These are phyloP conservation scores for Filobasidium floriforme DNA, from an alignment of 768 basidiomycete species.

Conservation along the genomic window DNA sequence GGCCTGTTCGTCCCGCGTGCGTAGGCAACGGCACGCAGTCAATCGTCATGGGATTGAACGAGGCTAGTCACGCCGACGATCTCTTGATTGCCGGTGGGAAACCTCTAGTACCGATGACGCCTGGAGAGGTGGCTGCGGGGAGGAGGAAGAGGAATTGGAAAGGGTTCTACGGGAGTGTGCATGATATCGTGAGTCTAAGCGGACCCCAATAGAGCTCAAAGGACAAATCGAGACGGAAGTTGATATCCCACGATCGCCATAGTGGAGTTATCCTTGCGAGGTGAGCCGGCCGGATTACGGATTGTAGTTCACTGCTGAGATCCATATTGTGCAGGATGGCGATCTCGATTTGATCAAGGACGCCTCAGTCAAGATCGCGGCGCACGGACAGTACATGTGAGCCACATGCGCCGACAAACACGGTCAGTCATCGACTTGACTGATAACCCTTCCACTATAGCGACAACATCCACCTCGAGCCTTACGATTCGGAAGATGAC, in stretches of 20 bases:
- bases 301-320: too few relatives aligned
- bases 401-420: constrained; percentile 9
- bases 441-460: constrained; percentile 22
- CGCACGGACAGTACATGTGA: constrained; percentile 73
- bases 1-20: too few relatives aligned
- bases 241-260: neutral
- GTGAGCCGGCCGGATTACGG: constrained; percentile 44
- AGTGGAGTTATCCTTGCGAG: constrained; percentile 70
- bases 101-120: constrained; percentile 25
- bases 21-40: constrained; percentile 93
- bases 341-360: constrained; percentile 70
- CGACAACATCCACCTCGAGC: constrained; percentile 61
- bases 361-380: constrained; percentile 70
- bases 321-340: constrained; percentile 47
- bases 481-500: constrained; percentile 62
- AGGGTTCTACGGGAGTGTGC: constrained; percentile 82
- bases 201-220: neutral
- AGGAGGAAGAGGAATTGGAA: constrained; percentile 43
- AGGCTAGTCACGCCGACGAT: constrained; percentile 66
- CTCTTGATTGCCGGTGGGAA: constrained; percentile 47
- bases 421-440: neutral
- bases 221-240: neutral
- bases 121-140: constrained; percentile 43
- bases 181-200: constrained; percentile 68
- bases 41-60: constrained; percentile 83